These are phyloP conservation scores for Corymbia maculata DNA, from an alignment of 345 rosid species.

Conservation along the genomic window DNA sequence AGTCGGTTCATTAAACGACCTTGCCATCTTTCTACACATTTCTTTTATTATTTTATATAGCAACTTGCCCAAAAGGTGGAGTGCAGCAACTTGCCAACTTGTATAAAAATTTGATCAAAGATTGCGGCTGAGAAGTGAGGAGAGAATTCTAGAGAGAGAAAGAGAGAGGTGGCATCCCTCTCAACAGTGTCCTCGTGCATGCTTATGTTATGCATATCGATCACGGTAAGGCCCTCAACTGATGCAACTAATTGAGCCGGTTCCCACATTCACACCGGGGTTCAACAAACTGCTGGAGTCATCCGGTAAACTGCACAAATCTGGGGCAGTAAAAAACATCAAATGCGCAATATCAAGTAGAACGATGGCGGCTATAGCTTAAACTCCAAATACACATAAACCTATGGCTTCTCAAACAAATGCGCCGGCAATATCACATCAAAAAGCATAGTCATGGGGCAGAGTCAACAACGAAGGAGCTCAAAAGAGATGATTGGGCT, in stretches of 20 bases:
- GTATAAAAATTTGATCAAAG: too few relatives aligned
- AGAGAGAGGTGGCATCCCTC: too few relatives aligned
- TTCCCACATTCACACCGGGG: neutral
- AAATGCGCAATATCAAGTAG: neutral
- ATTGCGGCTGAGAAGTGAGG: too few relatives aligned
- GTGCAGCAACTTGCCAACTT: too few relatives aligned
- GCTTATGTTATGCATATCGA: neutral
- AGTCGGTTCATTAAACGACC: too few relatives aligned
- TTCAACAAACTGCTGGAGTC: neutral
- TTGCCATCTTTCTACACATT: too few relatives aligned
- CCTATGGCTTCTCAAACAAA: neutral
- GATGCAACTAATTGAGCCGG: neutral
- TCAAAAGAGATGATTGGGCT: neutral
- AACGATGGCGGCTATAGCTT: neutral
- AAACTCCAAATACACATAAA: neutral
- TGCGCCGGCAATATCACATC: neutral
- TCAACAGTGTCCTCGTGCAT: rapidly evolving
- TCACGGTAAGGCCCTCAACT: neutral
- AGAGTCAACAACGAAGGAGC: neutral
- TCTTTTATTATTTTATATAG: too few relatives aligned
- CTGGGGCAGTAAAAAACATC: neutral
- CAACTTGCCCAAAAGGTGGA: too few relatives aligned
- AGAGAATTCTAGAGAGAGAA: too few relatives aligned
- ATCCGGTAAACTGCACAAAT: neutral
- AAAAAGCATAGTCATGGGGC: neutral